Percentiles rank a stretch among this genome's conserved stretches.
phyloP scores from a whole-genome alignment of 352 stramenopile genomes.

The Phytophthora pistaciae region DNA sequence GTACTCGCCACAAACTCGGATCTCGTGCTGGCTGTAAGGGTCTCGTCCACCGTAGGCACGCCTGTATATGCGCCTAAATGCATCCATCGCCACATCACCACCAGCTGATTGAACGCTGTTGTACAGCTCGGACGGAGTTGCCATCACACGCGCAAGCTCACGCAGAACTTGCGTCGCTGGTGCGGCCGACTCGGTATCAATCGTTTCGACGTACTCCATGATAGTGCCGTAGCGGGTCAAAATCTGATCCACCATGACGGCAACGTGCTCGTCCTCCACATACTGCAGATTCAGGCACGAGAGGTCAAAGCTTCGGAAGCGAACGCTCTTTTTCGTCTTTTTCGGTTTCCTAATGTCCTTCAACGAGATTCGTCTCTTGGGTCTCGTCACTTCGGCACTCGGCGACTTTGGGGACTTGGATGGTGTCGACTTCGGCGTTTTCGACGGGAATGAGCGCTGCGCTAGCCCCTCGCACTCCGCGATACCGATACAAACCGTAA shows the following conservation, averaged over 20 bases:
- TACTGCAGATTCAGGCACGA: slow-evolving; percentile 73
- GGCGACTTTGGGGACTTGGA: slow-evolving; percentile 21
- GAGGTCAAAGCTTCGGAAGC: slow-evolving; percentile 73
- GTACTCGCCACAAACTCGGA: slow-evolving; percentile 46
- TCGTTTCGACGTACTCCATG: slow-evolving; percentile 43
- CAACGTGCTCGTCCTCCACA: slow-evolving; percentile 51
- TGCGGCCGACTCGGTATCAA: slow-evolving; percentile 12
- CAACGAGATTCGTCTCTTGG: slow-evolving; percentile 14
- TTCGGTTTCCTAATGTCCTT: slow-evolving; percentile 22
- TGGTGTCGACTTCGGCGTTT: slow-evolving; percentile 8
- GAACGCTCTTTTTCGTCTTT: slow-evolving; percentile 54
- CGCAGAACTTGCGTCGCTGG: slow-evolving; percentile 17
- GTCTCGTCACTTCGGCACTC: slow-evolving; percentile 6
- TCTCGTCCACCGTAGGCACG: slow-evolving; percentile 43
- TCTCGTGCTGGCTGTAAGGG: slow-evolving; percentile 48
- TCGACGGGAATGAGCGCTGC: slow-evolving; percentile 33
- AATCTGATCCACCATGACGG: slow-evolving; percentile 53
- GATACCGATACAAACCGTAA: slow-evolving; percentile 44
- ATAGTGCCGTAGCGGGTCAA: slow-evolving; percentile 50
- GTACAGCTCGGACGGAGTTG: slow-evolving; percentile 19
- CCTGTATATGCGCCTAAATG: slow-evolving; percentile 32
- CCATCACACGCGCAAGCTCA: slow-evolving; percentile 34
- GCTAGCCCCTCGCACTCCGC: slow-evolving; percentile 51
- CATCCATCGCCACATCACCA: background rate
- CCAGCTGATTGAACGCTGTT: background rate